A percentile compares a stretch with the other conserved stretches of the same genome.
These are phyloP conservation scores for Lodderomyces elongisporus DNA, from an alignment of 1,139 yeast species.

Conservation along the genomic window DNA sequence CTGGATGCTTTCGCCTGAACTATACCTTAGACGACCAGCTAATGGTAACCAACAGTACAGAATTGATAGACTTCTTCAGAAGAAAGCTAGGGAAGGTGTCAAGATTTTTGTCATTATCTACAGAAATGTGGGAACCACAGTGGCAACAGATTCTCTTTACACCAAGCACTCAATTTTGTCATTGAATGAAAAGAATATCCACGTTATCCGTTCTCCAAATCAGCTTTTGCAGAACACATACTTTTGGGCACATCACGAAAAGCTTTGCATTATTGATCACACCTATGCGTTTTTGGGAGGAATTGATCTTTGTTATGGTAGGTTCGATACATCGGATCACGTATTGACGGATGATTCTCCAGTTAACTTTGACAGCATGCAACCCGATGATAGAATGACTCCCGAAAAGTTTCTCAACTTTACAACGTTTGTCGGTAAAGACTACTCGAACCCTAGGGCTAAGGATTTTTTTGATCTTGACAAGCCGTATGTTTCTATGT, in stretches of 20 bases:
- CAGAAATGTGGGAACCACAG: conserved; percentile 90
- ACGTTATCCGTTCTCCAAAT: conserved; percentile 90
- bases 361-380: conserved; percentile 34
- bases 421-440: conserved; percentile 93
- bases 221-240: conserved; percentile 89
- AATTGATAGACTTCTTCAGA: conserved; percentile 77
- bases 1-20: conserved; percentile 98
- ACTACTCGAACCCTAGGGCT: conserved; percentile 92
- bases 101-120: conserved; percentile 87
- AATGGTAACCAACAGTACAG: conserved; percentile 95
- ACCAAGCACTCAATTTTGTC: conserved; percentile 89
- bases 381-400: conserved; percentile 22
- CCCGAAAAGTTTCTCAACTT: conserved; percentile 39
- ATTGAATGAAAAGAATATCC: conserved; percentile 74
- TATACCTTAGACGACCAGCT: conserved; percentile 89
- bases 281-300: conserved; percentile 93
- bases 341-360: conserved; percentile 72
- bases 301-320: conserved; percentile 89
- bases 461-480: conserved; percentile 80
- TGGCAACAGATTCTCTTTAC: conserved; percentile 89
- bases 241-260: conserved; percentile 99
- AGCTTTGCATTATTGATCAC: conserved; percentile 80
- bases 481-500: conserved; percentile 88
- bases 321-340: conserved; percentile 96
- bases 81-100: conserved; percentile 93